Evolutionary conservation across 2,329 filamentous ascomycete genomes (phyloP).

Genomic region (Trichoderma aggressivum): DNA sequence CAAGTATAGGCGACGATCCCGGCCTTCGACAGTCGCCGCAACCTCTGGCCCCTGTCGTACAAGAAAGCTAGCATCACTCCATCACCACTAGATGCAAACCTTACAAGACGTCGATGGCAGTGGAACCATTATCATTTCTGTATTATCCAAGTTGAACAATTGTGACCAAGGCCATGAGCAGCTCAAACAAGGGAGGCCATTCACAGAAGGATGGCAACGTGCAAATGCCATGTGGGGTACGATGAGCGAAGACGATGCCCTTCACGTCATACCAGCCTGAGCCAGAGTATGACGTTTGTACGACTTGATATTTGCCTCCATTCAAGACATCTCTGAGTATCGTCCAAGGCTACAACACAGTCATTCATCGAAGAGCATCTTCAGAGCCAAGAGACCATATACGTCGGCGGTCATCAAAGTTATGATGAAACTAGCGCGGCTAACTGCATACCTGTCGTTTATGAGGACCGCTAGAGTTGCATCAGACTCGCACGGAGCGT

Average conservation of each 20-base stretch:
- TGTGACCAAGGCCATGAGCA: background rate
- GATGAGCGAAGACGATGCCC: background rate
- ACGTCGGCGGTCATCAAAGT: background rate
- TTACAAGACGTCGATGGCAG: background rate
- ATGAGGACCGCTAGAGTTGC: background rate
- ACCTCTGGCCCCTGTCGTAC: background rate
- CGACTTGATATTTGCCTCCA: background rate
- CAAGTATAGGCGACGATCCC: background rate
- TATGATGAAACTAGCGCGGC: slow-evolving; percentile 1
- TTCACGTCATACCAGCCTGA: slow-evolving; percentile 8
- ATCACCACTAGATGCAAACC: background rate
- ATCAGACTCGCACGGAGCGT: background rate
- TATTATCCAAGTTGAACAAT: background rate
- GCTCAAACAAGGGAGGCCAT: background rate
- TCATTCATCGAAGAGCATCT: background rate
- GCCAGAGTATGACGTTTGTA: slow-evolving; percentile 10
- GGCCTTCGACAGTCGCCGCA: background rate
- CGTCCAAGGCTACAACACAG: background rate
- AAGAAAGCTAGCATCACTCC: background rate
- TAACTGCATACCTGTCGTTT: background rate
- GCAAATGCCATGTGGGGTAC: background rate
- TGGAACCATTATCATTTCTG: background rate
- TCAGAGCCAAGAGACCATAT: background rate
- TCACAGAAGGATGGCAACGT: background rate
- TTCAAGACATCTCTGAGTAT: background rate